A percentile compares a stretch with the other conserved stretches of the same genome.
Conservation (phyloP, 1,284 basidiomycete genomes). For the Microbotryomycetes sp. region DNA sequence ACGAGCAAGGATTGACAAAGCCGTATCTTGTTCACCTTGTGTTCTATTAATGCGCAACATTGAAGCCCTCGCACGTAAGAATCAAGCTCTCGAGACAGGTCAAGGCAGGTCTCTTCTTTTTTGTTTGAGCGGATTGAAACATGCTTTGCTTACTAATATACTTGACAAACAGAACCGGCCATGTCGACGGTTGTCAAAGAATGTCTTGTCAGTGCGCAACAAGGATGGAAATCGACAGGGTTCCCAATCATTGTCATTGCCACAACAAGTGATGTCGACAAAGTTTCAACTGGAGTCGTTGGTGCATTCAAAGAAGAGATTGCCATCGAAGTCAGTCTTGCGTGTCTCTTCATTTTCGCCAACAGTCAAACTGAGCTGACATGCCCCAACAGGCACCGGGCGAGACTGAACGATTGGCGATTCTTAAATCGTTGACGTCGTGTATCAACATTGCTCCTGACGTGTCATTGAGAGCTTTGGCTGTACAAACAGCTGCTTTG, state of each 20-base stretch:
- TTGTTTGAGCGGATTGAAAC: slow-evolving; percentile 24
- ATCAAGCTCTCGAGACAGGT: slow-evolving; percentile 59
- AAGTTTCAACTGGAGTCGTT: slow-evolving; percentile 60
- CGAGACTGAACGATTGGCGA: slow-evolving; percentile 63
- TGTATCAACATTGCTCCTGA: slow-evolving; percentile 60
- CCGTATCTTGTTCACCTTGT: slow-evolving; percentile 73
- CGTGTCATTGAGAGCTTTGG: slow-evolving; percentile 64
- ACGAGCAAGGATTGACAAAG: slow-evolving; percentile 68
- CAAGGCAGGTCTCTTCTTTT: slow-evolving; percentile 48
- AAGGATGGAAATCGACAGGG: slow-evolving; percentile 55
- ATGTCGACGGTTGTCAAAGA: slow-evolving; percentile 60
- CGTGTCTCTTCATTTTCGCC: not conserved
- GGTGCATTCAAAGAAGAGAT: slow-evolving; percentile 85
- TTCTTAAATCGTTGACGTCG: slow-evolving; percentile 54
- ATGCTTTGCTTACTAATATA: not conserved
- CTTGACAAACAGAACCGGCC: slow-evolving; percentile 51
- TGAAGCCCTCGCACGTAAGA: slow-evolving; percentile 71
- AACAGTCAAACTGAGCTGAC: not conserved
- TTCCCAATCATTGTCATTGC: slow-evolving; percentile 68
- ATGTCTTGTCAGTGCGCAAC: slow-evolving; percentile 53
- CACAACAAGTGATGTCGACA: slow-evolving; percentile 63
- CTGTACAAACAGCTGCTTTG: slow-evolving; percentile 86
- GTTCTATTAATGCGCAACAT: slow-evolving; percentile 74
- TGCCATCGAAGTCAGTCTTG: slow-evolving; percentile 55
- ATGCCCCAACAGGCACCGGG: slow-evolving; percentile 58